Evolutionary conservation across 202 grass and related monocot genomes (phyloP).

Genomic region (Eragrostis tef): DNA sequence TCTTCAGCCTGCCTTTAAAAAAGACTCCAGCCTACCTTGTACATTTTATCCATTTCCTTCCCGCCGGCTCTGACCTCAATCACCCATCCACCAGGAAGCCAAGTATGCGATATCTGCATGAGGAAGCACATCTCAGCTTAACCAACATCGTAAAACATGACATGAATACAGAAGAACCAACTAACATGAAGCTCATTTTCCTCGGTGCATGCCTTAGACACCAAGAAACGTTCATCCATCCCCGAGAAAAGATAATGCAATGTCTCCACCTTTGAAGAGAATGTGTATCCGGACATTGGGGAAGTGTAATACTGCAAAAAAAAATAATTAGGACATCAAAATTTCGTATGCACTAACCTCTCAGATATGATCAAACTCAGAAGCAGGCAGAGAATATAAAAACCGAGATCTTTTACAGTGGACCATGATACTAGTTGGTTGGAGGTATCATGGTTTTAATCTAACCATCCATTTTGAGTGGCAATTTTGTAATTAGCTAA

Average conservation of each 20-base stretch:
- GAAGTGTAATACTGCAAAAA: conserved; percentile 66
- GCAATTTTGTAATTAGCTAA: no score
- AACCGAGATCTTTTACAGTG: no score
- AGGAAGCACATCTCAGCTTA: conserved; percentile 26
- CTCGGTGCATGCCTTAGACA: background rate
- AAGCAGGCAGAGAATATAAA: background rate
- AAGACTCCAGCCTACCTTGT: conserved; percentile 56
- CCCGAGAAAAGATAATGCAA: conserved; percentile 50
- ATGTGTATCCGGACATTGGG: conserved; percentile 57
- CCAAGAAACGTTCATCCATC: conserved; percentile 41
- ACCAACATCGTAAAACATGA: conserved; percentile 18
- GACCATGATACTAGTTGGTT: no score
- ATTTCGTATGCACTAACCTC: background rate
- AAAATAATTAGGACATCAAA: conserved; percentile 28
- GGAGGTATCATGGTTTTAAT: no score
- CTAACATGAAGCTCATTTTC: conserved; percentile 46
- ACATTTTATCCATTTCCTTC: conserved; percentile 60
- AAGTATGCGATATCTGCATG: conserved; percentile 43
- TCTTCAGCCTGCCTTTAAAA: conserved; percentile 45
- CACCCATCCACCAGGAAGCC: conserved; percentile 57
- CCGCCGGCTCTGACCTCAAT: conserved; percentile 62
- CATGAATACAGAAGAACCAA: background rate
- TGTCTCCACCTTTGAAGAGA: conserved; percentile 55
- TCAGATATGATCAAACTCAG: background rate
- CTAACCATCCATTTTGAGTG: no score